phyloP scores from a whole-genome alignment of 2,329 filamentous ascomycete genomes.

The Talaromyces piceae region DNA sequence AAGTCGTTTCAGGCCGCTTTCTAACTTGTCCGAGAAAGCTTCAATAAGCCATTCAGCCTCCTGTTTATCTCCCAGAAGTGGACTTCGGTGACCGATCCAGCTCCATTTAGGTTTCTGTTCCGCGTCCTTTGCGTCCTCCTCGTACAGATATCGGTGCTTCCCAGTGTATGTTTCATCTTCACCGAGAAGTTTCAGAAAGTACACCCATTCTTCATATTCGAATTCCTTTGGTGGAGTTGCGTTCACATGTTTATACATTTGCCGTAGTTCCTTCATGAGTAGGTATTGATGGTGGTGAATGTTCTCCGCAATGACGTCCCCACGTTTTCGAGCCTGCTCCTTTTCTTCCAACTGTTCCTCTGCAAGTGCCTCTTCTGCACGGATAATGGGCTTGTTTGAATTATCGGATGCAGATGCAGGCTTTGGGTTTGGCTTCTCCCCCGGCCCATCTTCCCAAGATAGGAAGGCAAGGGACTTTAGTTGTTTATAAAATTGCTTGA shows the following conservation, averaged over 20 bases:
- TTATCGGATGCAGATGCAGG: neutral
- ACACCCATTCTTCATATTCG: conserved; percentile 41
- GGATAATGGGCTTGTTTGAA: conserved; percentile 17
- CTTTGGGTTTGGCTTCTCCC: neutral
- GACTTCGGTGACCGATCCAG: conserved; percentile 34
- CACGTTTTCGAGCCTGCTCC: conserved; percentile 32
- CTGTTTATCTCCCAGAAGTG: conserved; percentile 33
- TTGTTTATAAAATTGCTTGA: conserved; percentile 15
- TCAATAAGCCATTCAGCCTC: conserved; percentile 39
- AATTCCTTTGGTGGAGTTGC: conserved; percentile 28
- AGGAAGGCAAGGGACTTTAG: neutral
- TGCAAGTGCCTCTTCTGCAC: conserved; percentile 30
- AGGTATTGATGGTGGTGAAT: conserved; percentile 42
- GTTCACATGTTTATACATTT: conserved; percentile 30
- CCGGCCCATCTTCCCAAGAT: conserved; percentile 8
- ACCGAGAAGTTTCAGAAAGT: conserved; percentile 42
- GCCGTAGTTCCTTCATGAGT: conserved; percentile 32
- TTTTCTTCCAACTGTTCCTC: conserved; percentile 36
- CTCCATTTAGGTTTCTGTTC: conserved; percentile 23
- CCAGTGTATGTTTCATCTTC: conserved; percentile 28
- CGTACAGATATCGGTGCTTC: neutral
- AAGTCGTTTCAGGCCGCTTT: conserved; percentile 28
- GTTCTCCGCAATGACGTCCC: conserved; percentile 40
- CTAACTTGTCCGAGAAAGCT: conserved; percentile 30
- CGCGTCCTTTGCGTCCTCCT: neutral